Base-by-base conservation (phyloP, 768 basidiomycete species). In the Hydnum rufescens region DNA sequence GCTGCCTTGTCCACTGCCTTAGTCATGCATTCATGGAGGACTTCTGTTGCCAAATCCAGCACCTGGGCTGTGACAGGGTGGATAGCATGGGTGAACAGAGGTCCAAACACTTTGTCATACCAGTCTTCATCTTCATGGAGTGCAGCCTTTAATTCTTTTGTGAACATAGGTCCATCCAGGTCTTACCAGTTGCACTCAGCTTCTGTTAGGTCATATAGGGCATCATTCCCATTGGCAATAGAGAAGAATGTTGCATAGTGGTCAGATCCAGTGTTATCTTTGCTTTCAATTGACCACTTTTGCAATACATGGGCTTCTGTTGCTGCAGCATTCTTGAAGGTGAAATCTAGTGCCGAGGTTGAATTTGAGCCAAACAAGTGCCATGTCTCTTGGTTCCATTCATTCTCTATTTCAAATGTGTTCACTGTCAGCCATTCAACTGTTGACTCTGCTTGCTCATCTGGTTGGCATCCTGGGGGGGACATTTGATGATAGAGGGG, bases 181-280 rank as follows among this genome's bases (percentile, higher is more conserved):
- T 42, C 23, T 23, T 43, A 22, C 22, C 26, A 52, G 51, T 52
- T 52, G 6, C 23, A 42, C 34, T 36, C 22, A 32, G 32, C 26
- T 5, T 52, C 31, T 4, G 42, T 26, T n/a, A 36, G 5, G 6
- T 53, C 32, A 1, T 3, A 28, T 13, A 53, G n/a, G 36, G 36
- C 36, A n/a, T n/a, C n/a, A n/a, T n/a, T n/a, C n/a, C n/a, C n/a
- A n/a, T n/a, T n/a, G n/a, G n/a, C n/a, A n/a, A 4, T 8, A 2
- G 52, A 22, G 29, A 54, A 18, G n/a, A 13, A 18, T 13, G 49
- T 32, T 19, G 54, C 51, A 16, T 25, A 54, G 51, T 54, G 54
- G 54, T 54, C 54, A 16, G 54, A 54, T 31, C 31, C 42, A 31
- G 26, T 16, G 18, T 42, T 19, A 25, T 52, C 25, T 25, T 29